Conservation (phyloP, 2,329 filamentous ascomycete genomes). For the Dothistroma septosporum region DNA sequence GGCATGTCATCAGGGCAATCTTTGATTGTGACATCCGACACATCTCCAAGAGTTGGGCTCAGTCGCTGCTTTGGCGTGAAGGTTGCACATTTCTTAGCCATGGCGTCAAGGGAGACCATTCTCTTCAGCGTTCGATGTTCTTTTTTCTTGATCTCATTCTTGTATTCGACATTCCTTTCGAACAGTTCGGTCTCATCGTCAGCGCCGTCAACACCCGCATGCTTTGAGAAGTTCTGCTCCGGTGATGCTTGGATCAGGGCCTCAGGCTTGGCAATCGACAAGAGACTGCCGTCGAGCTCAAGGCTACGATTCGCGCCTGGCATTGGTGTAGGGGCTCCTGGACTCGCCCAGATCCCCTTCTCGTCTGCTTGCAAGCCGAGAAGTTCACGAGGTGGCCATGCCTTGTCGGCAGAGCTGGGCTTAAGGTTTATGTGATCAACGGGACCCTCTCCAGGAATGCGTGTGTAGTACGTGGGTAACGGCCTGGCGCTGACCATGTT, state of each 20-base stretch:
- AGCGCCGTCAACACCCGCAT: slow-evolving; percentile 3
- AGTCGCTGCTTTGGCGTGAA: neutral
- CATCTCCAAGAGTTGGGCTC: neutral
- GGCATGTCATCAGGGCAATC: slow-evolving; percentile 16
- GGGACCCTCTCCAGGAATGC: slow-evolving; percentile 10
- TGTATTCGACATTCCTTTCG: slow-evolving; percentile 27
- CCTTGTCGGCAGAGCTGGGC: neutral
- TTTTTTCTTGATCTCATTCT: slow-evolving; percentile 15
- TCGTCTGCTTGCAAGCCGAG: slow-evolving; percentile 13
- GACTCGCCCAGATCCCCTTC: slow-evolving; percentile 8
- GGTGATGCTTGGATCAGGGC: neutral
- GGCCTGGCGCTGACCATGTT: slow-evolving; percentile 6
- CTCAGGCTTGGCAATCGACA: neutral
- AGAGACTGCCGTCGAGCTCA: slow-evolving; percentile 23
- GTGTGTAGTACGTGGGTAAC: slow-evolving; percentile 14
- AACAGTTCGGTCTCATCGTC: slow-evolving; percentile 21
- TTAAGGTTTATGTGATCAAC: neutral
- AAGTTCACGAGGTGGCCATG: slow-evolving; percentile 6
- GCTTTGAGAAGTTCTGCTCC: neutral
- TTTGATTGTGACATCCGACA: slow-evolving; percentile 8
- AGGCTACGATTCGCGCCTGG: slow-evolving; percentile 17
- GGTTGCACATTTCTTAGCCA: slow-evolving; percentile 20
- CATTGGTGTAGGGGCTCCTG: slow-evolving; percentile 20
- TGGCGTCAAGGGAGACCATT: slow-evolving; percentile 28
- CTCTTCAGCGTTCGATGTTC: slow-evolving; percentile 20